Evolutionary conservation across 2,329 filamentous ascomycete species (phyloP).

Genomic region (Aspergillus sp.): DNA sequence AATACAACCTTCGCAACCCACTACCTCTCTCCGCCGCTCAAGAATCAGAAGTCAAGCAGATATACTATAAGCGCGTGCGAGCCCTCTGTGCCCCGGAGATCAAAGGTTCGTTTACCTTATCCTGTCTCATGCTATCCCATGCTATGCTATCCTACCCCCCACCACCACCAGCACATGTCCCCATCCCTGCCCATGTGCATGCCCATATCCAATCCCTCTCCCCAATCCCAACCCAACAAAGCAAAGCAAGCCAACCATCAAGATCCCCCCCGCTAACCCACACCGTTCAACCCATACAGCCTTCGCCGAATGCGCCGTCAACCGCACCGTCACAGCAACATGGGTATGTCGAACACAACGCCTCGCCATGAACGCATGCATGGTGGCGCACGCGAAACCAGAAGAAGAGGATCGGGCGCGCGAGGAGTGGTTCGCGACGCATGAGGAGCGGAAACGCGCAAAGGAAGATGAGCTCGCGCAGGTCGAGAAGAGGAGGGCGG

Average conservation of each 20-base stretch:
- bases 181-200: too few relatives aligned
- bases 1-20: conserved; percentile 63
- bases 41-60: conserved; percentile 76
- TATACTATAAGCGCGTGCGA: conserved; percentile 79
- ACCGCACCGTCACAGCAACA: conserved; percentile 81
- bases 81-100: conserved; percentile 74
- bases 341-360: conserved; percentile 81
- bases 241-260: background rate
- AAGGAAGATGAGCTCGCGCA: conserved; percentile 59
- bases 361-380: conserved; percentile 88
- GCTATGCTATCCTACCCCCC: background rate
- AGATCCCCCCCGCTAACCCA: background rate
- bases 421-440: conserved; percentile 86
- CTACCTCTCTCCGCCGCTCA: conserved; percentile 79
- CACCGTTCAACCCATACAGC: conserved; percentile 50
- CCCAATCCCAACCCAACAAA: background rate
- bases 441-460: conserved; percentile 68
- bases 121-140: background rate
- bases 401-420: conserved; percentile 83
- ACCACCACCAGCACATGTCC: background rate
- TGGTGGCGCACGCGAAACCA: conserved; percentile 81
- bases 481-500: conserved; percentile 40
- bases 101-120: conserved; percentile 55
- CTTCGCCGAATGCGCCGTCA: conserved; percentile 85
- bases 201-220: too few relatives aligned